Evolutionary conservation across 2,329 filamentous ascomycete genomes (phyloP), one percentile per base, ranked within the genome.

Genomic region (Diaporthe humulicola): DNA sequence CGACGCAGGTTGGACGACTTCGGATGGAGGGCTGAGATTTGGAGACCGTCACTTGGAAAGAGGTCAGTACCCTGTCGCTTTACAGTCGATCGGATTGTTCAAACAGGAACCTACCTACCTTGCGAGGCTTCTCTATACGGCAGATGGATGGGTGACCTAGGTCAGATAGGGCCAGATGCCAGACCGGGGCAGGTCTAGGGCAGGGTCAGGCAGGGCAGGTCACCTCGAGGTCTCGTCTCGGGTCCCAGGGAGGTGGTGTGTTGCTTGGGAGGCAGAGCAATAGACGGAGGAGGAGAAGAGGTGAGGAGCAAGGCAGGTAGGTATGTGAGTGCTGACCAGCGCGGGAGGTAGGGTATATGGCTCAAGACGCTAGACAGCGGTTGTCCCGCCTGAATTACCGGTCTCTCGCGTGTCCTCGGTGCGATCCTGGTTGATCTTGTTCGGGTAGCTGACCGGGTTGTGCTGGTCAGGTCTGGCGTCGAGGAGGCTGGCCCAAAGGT

Each of bases 381-480:
- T 42, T 38, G 64, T 61, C 22, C 30, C 42, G 42, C 57, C 28
- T 40, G 52, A 61, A 52, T 38, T 71, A 50, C 57, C 70, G 70
- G 70, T 54, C 70, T 61, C 70, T 54, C 70, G 70, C 33, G 42
- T 70, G 71, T 56, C 33, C 66, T 69, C 50, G 33, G 45, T 50
- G 36, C 40, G 61, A 33, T 75, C 60, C 66, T 64, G 50, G 69
- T 70, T 64, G 67, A 61, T 25, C 22, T 74, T 58, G 58, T 71
- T 60, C 50, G 67, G 58, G 45, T 40, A 57, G 56, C 40, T 58
- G 50, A 42, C 67, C 71, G 45, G 71, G 58, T 56, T 74, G 66
- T 45, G 67, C 60, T 67, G 72, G 69, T 69, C 74, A 72, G 71
- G 66, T 70, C 50, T 73, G 74, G 74, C 54, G 69, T 60, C 69